A percentile compares a stretch with the other conserved stretches of the same genome.
Evolutionary conservation across 352 stramenopile species (phyloP).

Genomic region (Phytopythium delawarense): DNA sequence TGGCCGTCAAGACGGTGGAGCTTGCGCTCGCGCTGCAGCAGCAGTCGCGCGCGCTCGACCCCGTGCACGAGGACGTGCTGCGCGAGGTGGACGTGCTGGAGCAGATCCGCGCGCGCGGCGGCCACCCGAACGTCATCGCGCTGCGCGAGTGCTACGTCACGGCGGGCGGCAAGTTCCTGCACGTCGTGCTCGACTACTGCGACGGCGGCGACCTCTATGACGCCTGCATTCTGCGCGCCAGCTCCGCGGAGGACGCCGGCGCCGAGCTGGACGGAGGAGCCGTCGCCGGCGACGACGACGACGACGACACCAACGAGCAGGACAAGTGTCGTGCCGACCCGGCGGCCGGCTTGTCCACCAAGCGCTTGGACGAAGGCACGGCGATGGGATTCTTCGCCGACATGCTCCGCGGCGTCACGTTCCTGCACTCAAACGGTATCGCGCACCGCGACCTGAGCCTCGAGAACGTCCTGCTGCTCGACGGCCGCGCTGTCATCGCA

Average conservation of each 20-base stretch:
- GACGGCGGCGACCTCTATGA: slow-evolving; percentile 70
- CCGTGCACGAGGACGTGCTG: slow-evolving; percentile 66
- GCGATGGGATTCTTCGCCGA: slow-evolving; percentile 62
- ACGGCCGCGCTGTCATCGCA: slow-evolving; percentile 51
- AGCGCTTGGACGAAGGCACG: slow-evolving; percentile 36
- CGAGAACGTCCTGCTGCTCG: slow-evolving; percentile 94
- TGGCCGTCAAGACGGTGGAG: slow-evolving; percentile 74
- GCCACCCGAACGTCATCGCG: slow-evolving; percentile 69
- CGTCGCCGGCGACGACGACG: neutral
- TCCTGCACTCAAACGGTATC: slow-evolving; percentile 67
- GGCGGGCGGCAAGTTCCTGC: slow-evolving; percentile 36
- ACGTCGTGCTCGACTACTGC: slow-evolving; percentile 80
- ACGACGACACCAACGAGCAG: slow-evolving; percentile 4
- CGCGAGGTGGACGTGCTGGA: slow-evolving; percentile 66
- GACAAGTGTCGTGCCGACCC: slow-evolving; percentile 4
- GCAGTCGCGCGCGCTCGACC: slow-evolving; percentile 38
- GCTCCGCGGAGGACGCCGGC: neutral
- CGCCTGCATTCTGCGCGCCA: slow-evolving; percentile 43
- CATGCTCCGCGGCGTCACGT: slow-evolving; percentile 57
- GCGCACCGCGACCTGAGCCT: slow-evolving; percentile 94
- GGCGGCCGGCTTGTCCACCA: slow-evolving; percentile 6
- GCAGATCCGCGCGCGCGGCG: slow-evolving; percentile 41
- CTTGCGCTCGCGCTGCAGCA: slow-evolving; percentile 49
- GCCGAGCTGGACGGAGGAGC: slow-evolving; percentile 3
- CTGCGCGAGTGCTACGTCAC: slow-evolving; percentile 67